A percentile compares a stretch with the other conserved stretches of the same genome.
phyloP scores from a whole-genome alignment of 495 filamentous ascomycete species.

The Lasiosphaeria ovina region DNA sequence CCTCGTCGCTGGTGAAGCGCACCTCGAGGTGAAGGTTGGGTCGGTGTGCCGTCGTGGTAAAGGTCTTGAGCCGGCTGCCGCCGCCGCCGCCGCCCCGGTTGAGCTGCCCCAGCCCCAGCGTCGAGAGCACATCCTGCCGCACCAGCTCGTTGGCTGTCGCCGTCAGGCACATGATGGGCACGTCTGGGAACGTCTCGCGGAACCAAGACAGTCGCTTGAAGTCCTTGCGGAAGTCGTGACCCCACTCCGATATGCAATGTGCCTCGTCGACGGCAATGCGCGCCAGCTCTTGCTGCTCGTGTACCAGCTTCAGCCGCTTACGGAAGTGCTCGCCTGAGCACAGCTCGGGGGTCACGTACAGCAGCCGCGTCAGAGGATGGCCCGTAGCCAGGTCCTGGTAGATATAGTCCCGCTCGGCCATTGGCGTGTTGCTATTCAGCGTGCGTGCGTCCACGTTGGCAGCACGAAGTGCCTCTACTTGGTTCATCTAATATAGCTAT shows the following conservation, averaged over 20 bases:
- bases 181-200: conserved; percentile 71
- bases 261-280: conserved; percentile 92
- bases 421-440: conserved; percentile 76
- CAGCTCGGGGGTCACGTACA: conserved; percentile 92
- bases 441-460: conserved; percentile 77
- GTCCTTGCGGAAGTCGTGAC: conserved; percentile 92
- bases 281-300: conserved; percentile 76
- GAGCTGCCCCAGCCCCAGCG: conserved; percentile 61
- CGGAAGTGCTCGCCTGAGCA: conserved; percentile 79
- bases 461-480: conserved; percentile 75
- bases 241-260: conserved; percentile 98
- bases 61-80: conserved; percentile 59
- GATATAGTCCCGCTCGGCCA: conserved; percentile 62
- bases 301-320: conserved; percentile 65
- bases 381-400: conserved; percentile 79
- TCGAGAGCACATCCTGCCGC: conserved; percentile 72
- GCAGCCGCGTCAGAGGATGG: conserved; percentile 76
- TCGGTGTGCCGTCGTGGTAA: conserved; percentile 75
- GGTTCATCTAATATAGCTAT: conserved; percentile 65
- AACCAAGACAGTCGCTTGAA: conserved; percentile 91
- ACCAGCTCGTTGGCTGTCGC: conserved; percentile 84
- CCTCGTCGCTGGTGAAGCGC: conserved; percentile 74
- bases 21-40: conserved; percentile 92
- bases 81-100: too few relatives aligned
- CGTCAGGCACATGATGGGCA: conserved; percentile 87